Base-by-base conservation (phyloP, 805 yeast genomes). In the Candida nonsorbophila region DNA sequence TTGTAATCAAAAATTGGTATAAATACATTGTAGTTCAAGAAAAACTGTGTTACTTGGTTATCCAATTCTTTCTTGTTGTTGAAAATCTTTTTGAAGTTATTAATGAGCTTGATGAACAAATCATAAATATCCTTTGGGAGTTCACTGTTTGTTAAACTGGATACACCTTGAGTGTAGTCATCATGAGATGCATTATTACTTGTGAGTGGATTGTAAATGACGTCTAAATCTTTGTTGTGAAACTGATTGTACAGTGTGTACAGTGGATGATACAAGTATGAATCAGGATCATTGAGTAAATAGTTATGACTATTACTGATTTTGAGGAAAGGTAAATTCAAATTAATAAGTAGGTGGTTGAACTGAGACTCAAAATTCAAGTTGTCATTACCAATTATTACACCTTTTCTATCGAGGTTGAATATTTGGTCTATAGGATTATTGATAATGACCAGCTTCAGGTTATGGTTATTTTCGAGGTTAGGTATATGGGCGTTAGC, bases 1-100 rank as follows among this genome's bases (percentile, higher is more conserved):
- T 66, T 69, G 39, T 69, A 72, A 40, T 73, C 79, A 37, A 74
- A 62, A 6, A 74, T 67, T 4, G 79, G 79, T 15, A 74, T 62
- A 34, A 74, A 61, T 14, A 67, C 63, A 50, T 74, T 74, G 45
- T 69, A 69, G 45, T 71, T 67, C 35, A 71, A 54, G 42, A 74
- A 74, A 44, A 59, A 74, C 22, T 70, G 62, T 42, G 58, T 53
- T 14, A 74, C 60, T 30, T 70, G 63, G 35, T 60, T 62, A 41
- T 74, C 80, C 31, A 65, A 44, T 43, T 65, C 59, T 29, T 51
- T 51, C 37, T 58, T 59, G 30, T 49, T 47, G 29, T 40, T 49
- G 41, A 64, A 63, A 2, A 64, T 32, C 30, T 57, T 60, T 33
- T 64, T 64, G 42, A 64, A 63, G 34, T 62, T 63, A 44, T 62